phyloP scores from a whole-genome alignment of 129 eudicot genomes.

The Cynara cardunculus region DNA sequence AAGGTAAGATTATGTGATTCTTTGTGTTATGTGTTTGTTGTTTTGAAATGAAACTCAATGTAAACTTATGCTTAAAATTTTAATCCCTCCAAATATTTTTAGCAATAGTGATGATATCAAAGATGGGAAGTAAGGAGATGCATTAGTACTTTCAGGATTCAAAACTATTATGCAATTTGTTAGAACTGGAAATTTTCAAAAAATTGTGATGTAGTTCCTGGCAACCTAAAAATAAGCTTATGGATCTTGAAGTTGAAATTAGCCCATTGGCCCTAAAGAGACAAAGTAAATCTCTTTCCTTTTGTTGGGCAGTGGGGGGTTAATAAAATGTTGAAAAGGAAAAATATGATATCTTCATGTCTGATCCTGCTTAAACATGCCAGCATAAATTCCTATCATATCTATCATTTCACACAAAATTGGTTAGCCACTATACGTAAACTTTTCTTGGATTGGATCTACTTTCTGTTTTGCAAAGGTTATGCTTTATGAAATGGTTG shows the following conservation, averaged over 20 bases:
- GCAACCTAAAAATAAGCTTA: not conserved
- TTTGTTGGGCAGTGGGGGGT: not conserved
- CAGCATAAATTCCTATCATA: not conserved
- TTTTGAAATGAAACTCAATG: not conserved
- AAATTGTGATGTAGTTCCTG: not conserved
- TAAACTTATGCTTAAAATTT: not conserved
- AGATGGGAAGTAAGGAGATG: not conserved
- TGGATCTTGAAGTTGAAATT: conserved; percentile 10
- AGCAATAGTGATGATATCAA: not conserved
- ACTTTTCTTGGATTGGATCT: not conserved
- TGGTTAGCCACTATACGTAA: not conserved
- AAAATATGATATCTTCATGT: not conserved
- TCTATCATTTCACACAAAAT: not conserved
- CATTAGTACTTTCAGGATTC: not conserved
- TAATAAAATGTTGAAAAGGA: not conserved
- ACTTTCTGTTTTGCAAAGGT: not conserved
- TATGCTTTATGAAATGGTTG: not conserved
- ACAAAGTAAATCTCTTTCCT: not conserved
- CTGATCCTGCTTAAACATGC: not conserved
- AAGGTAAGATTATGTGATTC: conserved; percentile 51
- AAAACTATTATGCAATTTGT: not conserved
- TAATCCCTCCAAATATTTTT: not conserved
- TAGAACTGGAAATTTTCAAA: not conserved
- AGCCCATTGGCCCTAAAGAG: not conserved
- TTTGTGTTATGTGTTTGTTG: not conserved